Evolutionary conservation across 345 rosid species (phyloP).

Genomic region (Euphorbia pulcherrima): DNA sequence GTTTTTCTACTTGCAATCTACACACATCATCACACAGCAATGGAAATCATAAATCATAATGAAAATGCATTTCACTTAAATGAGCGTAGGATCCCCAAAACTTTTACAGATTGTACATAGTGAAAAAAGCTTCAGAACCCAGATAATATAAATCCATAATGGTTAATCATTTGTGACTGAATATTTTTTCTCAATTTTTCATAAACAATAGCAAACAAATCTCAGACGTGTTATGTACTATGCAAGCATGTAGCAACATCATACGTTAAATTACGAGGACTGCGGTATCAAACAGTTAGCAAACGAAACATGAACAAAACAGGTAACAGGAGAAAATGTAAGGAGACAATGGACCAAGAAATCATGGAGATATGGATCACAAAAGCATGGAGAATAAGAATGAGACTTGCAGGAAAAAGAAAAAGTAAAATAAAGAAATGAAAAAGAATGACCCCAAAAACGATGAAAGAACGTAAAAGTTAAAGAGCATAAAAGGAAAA

Average conservation of each 20-base stretch:
- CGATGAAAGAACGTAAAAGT: background rate
- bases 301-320: background rate
- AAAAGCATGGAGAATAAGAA: background rate
- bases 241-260: background rate
- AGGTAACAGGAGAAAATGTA: background rate
- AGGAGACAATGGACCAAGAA: background rate
- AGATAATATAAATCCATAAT: background rate
- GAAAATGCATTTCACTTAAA: background rate
- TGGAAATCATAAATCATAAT: background rate
- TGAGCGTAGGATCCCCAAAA: background rate
- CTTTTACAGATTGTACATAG: background rate
- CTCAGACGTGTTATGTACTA: background rate
- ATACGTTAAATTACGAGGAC: background rate
- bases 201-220: background rate
- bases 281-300: background rate
- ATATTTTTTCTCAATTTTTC: background rate
- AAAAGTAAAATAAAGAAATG: background rate
- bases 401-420: background rate
- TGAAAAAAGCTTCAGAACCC: background rate
- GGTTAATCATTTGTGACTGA: background rate
- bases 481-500: background rate
- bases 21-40: slow-evolving; percentile 9
- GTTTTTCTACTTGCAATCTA: slow-evolving; percentile 57
- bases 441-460: background rate
- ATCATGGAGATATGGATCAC: background rate